These are phyloP conservation scores for Leptosphaerulina australis DNA, from an alignment of 2,329 filamentous ascomycete species.

Conservation along the genomic window DNA sequence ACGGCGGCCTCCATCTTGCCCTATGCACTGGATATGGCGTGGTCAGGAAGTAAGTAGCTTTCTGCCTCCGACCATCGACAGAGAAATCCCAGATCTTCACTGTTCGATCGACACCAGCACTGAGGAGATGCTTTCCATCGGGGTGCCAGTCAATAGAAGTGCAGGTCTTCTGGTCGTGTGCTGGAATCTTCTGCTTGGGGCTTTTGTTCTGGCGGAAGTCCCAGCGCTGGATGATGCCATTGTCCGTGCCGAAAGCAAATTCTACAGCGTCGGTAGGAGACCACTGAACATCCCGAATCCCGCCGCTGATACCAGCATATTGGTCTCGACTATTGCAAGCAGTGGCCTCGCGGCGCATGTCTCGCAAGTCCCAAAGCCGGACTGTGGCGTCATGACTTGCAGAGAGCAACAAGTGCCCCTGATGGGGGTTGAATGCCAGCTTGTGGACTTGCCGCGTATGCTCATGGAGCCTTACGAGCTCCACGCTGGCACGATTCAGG, in stretches of 20 bases:
- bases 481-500: constrained; percentile 64
- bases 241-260: constrained; percentile 69
- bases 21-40: constrained; percentile 67
- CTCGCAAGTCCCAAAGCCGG: constrained; percentile 68
- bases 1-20: constrained; percentile 67
- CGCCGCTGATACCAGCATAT: constrained; percentile 64
- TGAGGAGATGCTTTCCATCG: constrained; percentile 68
- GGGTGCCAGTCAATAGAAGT: constrained; percentile 71
- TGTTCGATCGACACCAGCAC: constrained; percentile 66
- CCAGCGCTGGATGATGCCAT: constrained; percentile 68
- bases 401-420: constrained; percentile 65
- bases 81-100: constrained; percentile 70
- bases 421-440: constrained; percentile 68
- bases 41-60: constrained; percentile 63
- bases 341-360: constrained; percentile 58
- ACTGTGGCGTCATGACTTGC: constrained; percentile 70
- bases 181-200: constrained; percentile 65
- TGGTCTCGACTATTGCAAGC: constrained; percentile 61
- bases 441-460: constrained; percentile 70
- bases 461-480: constrained; percentile 67
- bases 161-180: constrained; percentile 64
- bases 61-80: constrained; percentile 61
- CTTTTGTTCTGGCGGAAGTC: constrained; percentile 64
- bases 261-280: constrained; percentile 66
- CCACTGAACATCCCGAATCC: constrained; percentile 69